Percentiles rank a stretch among this genome's conserved stretches.
phyloP scores from a whole-genome alignment of 208 protist species.

The Trypanosoma melophagium region DNA sequence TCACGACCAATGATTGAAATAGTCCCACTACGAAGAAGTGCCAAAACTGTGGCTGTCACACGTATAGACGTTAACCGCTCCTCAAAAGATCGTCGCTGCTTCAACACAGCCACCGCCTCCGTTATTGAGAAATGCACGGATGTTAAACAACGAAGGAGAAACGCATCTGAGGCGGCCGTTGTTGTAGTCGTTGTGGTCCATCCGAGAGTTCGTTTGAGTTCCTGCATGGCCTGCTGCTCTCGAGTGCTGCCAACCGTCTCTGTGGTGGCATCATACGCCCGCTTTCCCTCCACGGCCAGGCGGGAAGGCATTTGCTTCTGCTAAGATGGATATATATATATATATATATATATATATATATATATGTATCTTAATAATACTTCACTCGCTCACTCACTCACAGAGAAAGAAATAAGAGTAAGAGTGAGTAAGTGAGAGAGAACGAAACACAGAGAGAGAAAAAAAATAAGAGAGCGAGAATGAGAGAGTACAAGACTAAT shows the following conservation, averaged over 20 bases:
- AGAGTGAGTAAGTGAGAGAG: no score
- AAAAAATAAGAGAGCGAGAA: conserved; percentile 11
- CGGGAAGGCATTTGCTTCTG: neutral
- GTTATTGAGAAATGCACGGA: conserved; percentile 44
- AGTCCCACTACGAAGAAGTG: conserved; percentile 49
- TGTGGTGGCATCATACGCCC: neutral
- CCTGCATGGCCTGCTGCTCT: conserved; percentile 6
- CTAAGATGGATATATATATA: neutral
- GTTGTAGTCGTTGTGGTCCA: neutral
- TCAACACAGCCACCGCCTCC: conserved; percentile 53
- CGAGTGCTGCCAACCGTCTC: neutral
- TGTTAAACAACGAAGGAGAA: conserved; percentile 60
- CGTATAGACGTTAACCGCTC: conserved; percentile 49
- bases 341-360: no score
- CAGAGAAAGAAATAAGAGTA: neutral
- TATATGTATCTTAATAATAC: no score
- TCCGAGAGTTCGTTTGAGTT: conserved; percentile 15
- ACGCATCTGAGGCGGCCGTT: conserved; percentile 39
- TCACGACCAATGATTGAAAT: conserved; percentile 48
- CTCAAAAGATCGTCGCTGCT: conserved; percentile 63
- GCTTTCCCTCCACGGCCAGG: neutral
- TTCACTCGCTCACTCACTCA: no score
- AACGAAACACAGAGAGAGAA: no score
- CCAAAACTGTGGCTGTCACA: conserved; percentile 48
- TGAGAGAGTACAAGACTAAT: neutral